These are phyloP conservation scores for Leptographium lundbergii DNA, from an alignment of 2,329 filamentous ascomycete species.

Conservation along the genomic window DNA sequence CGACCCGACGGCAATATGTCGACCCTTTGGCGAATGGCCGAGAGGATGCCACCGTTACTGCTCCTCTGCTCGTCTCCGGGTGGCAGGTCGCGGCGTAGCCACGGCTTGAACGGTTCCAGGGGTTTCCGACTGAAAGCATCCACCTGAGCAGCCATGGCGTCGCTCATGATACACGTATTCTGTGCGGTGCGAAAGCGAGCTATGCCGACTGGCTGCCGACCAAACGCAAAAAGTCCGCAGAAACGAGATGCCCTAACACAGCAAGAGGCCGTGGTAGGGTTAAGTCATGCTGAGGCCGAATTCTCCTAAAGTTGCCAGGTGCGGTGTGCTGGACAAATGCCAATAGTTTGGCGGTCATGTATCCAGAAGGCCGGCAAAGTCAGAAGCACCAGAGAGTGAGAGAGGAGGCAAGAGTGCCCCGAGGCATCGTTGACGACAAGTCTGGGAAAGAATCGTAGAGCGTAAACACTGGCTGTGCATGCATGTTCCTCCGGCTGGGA, in stretches of 20 bases:
- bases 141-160: conserved; percentile 17
- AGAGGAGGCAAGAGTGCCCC: not conserved
- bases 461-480: not conserved
- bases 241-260: not conserved
- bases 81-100: conserved; percentile 10
- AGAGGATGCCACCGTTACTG: not conserved
- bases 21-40: not conserved
- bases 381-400: not conserved
- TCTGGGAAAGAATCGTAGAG: not conserved
- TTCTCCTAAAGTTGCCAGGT: not conserved
- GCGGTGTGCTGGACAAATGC: not conserved
- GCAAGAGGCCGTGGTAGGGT: not conserved
- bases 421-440: not conserved
- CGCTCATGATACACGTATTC: not conserved
- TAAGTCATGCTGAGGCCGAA: not conserved
- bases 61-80: not conserved
- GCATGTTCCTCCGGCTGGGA: not conserved
- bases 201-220: not conserved
- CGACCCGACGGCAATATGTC: not conserved
- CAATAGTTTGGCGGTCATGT: not conserved
- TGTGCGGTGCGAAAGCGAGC: not conserved
- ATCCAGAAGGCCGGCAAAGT: not conserved
- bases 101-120: conserved; percentile 16
- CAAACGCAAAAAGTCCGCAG: not conserved
- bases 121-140: conserved; percentile 12